Percentiles rank a stretch among this genome's conserved stretches.
These are phyloP conservation scores for Hypoxylon sp. DNA, from an alignment of 2,329 filamentous ascomycete genomes.

Conservation along the genomic window DNA sequence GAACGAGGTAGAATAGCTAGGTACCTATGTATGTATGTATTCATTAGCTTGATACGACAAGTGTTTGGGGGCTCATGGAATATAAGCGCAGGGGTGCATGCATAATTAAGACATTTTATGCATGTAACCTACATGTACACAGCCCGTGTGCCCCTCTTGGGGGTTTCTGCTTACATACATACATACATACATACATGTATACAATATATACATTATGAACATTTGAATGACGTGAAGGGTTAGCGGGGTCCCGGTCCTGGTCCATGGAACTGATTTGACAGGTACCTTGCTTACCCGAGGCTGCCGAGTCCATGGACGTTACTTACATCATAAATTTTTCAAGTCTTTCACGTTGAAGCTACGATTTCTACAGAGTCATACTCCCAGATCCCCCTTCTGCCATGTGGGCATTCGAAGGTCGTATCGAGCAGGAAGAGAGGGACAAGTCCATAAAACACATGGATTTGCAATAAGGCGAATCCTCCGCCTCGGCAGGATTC, in stretches of 20 bases:
- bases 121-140: slow-evolving; percentile 9
- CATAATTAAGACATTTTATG: slow-evolving; percentile 12
- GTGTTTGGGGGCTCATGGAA: neutral
- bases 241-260: slow-evolving; percentile 9
- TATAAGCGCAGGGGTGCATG: neutral
- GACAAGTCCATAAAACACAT: slow-evolving; percentile 33
- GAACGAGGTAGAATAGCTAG: neutral
- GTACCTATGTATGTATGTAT: no score
- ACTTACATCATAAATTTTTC: slow-evolving; percentile 4
- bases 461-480: slow-evolving; percentile 39
- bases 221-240: slow-evolving; percentile 20
- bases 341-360: neutral
- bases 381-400: neutral
- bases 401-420: slow-evolving; percentile 23
- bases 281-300: neutral
- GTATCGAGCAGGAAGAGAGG: slow-evolving; percentile 25
- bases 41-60: neutral
- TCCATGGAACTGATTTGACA: slow-evolving; percentile 7
- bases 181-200: no score
- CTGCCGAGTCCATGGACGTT: slow-evolving; percentile 1
- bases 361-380: neutral
- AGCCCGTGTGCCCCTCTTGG: no score
- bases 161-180: no score
- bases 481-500: slow-evolving; percentile 41
- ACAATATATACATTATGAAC: neutral